Base-by-base conservation (phyloP, 2,329 filamentous ascomycete species). In the Aspergillus sp. region DNA sequence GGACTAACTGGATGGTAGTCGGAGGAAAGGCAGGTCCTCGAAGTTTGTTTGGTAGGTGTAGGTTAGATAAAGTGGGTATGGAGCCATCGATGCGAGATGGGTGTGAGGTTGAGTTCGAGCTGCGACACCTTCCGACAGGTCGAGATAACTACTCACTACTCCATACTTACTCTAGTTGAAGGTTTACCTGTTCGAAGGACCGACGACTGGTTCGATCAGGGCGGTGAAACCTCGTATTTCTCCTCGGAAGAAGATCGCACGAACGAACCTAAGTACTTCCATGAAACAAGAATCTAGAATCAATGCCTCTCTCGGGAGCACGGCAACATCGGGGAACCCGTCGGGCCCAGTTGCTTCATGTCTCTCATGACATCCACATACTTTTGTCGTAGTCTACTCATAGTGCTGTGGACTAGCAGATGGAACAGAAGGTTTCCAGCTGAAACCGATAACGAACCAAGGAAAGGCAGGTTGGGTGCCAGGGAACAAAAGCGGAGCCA, bases 401-500 rank as follows among this genome's bases (percentile, higher is more conserved):
- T 60, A 13, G 32, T 36, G 5, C 10, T 36, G 32, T 36, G 32
- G 32, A 36, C 32, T 36, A 7, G 21, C 32, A 30, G 25, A 11
- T 30, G 13, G 48, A 36, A 36, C 32, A 36, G 32, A 15, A 42
- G 36, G 39, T 47, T 55, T 47, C 53, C 39, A 55, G 39, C 53
- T 55, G 53, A 38, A 60, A 60, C 17, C 13, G 41, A 57, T 27
- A 42, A 42, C 38, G 39, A 44, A 39, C 36, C 44, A 50, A 59
- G 50, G 30, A 38, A 56, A 48, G 15, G 23, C 19, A 23, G 32
- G 19, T 39, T n/a, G 19, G 23, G 44, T 52, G 57, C 42, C 57
- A 59, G 53, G 42, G 54, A 44, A 57, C 10, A 36, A 57, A 54
- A 51, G 54, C 54, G 61, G 58, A 58, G 54, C 50, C 38, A 17